Conservation (phyloP, 179 eudicot species). For the Carnegiea gigantea region DNA sequence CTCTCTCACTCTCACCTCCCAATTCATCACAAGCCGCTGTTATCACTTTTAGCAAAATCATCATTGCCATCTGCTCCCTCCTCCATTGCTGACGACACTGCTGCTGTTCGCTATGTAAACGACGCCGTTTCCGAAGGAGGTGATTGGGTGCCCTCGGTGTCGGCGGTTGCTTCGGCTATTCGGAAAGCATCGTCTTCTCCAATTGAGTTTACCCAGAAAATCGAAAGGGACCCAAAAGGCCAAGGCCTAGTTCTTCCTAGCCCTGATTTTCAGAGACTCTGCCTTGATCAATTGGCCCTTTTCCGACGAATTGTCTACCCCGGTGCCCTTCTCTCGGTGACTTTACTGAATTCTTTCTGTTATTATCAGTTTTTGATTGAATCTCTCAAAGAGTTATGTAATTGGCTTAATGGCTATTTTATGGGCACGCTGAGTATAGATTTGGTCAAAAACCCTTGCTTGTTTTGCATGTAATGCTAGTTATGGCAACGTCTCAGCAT, state of each 20-base stretch:
- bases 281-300: conserved; percentile 75
- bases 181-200: conserved; percentile 74
- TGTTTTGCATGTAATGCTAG: too few species aligned
- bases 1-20: conserved; percentile 9
- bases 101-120: conserved; percentile 36
- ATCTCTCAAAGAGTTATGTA: not conserved
- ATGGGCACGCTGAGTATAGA: too few species aligned
- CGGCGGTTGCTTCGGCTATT: conserved; percentile 67
- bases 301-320: conserved; percentile 79
- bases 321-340: conserved; percentile 68
- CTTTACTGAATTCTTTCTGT: not conserved
- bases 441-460: too few species aligned
- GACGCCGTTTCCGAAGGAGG: conserved; percentile 30
- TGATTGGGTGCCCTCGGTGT: conserved; percentile 62
- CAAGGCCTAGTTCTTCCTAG: conserved; percentile 68
- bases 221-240: conserved; percentile 48
- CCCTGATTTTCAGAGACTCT: conserved; percentile 77
- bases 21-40: conserved; percentile 12
- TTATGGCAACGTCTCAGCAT: too few species aligned
- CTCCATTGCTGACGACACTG: conserved; percentile 22
- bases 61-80: conserved; percentile 12
- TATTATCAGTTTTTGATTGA: not conserved
- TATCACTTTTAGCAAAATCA: conserved; percentile 3
- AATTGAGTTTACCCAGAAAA: conserved; percentile 69
- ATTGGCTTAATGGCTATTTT: too few species aligned